Base-by-base conservation (phyloP, 2,329 filamentous ascomycete species). In the Aspergillus sp. region DNA sequence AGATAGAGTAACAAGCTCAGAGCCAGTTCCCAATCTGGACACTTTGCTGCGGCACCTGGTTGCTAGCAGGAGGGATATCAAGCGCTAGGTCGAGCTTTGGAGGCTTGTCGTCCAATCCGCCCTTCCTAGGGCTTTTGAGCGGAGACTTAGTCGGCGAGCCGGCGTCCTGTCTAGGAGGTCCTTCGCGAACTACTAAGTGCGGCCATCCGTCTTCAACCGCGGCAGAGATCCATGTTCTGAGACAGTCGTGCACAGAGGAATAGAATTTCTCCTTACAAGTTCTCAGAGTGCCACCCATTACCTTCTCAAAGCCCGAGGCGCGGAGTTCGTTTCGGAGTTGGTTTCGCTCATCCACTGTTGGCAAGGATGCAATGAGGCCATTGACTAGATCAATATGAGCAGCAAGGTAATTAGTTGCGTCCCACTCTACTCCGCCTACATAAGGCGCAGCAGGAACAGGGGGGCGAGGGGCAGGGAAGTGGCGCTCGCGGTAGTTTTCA, bases 181-280 rank as follows among this genome's bases (percentile, higher is more conserved):
- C 79, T 50, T 80, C 77, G 52, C 93, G 82, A 23, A 98, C 93
- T 68, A 89, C 87, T 52, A 84, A 83, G 44, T 92, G 88, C 51
- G 91, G 86, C 93, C 95, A 99, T 46, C 86, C 90, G 74, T 99
- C 95, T 60, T 93, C 92, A 27, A 81, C 82, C 0, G 91, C 93
- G 0, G 93, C 95, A 0, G 88, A 88, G 17, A 97, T 90, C 93
- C 93, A 99, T 6, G 90, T 93, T 55, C 90, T 87, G 62, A 98
- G 81, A 2, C 88, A 91, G 66, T 93, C 91, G 72, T 99, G 95
- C 4, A 99, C 90, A 49, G 90, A 87, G 2, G 90, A 90, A 72
- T 99, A 98, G 73, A 98, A 96, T 73, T 98, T 98, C 75, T 97
- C 93, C 73, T 98, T 99, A 81, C 93, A 98, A 15, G 93, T 88